A percentile compares a stretch with the other conserved stretches of the same genome.
Evolutionary conservation across 164 flowering plant species (phyloP).

Genomic region (Piper longum): DNA sequence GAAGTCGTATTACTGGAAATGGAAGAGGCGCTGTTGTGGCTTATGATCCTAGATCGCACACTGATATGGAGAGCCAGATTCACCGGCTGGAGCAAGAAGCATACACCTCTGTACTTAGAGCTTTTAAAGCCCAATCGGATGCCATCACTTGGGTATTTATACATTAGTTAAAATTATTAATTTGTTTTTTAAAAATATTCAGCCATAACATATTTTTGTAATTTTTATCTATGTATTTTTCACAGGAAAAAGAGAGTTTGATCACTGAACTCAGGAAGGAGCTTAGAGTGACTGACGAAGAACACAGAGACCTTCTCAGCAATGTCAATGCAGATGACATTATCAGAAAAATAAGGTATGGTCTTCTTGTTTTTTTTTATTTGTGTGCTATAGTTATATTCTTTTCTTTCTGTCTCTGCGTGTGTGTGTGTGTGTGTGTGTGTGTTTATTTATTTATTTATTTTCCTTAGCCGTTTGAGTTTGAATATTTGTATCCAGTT

Average conservation of each 20-base stretch:
- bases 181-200: too few species aligned
- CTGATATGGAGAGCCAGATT: conserved; percentile 69
- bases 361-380: background rate
- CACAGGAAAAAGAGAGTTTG: conserved; percentile 80
- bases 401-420: too few species aligned
- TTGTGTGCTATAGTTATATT: too few species aligned
- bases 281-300: conserved; percentile 79
- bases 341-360: conserved; percentile 62
- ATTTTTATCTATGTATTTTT: background rate
- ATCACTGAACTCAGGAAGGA: conserved; percentile 90
- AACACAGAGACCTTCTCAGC: conserved; percentile 71
- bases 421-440: background rate
- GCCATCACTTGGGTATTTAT: conserved; percentile 81
- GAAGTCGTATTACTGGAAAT: conserved; percentile 49
- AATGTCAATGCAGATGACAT: conserved; percentile 70
- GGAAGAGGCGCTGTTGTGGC: conserved; percentile 52
- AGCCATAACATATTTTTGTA: background rate
- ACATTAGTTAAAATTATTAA: background rate
- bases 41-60: conserved; percentile 29
- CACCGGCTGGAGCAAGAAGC: conserved; percentile 87
- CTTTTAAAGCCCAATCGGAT: conserved; percentile 96
- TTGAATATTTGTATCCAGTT: background rate
- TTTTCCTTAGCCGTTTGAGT: conserved; percentile 1
- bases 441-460: background rate
- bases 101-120: conserved; percentile 68